These are phyloP conservation scores for Colletotrichum simmondsii DNA, from an alignment of 2,329 filamentous ascomycete species.

Conservation along the genomic window DNA sequence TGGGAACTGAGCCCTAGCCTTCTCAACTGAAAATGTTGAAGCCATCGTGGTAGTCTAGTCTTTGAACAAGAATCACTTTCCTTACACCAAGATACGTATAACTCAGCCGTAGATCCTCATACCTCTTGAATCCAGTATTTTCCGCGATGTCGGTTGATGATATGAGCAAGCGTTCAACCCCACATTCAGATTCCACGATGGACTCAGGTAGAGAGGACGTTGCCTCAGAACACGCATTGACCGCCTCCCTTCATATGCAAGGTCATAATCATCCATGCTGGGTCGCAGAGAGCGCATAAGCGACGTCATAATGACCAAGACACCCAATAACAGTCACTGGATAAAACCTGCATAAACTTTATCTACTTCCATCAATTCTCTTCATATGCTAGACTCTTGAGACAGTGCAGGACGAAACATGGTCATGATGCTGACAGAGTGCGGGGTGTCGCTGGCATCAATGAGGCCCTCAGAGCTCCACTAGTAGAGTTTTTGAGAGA, in stretches of 20 bases:
- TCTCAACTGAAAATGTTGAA: slow-evolving; percentile 46
- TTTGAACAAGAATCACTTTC: not conserved
- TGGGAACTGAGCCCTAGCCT: slow-evolving; percentile 72
- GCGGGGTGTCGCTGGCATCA: not conserved
- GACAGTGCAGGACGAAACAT: not conserved
- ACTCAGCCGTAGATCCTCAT: not conserved
- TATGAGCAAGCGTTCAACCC: too few species aligned
- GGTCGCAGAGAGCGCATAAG: not conserved
- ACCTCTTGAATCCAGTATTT: not conserved
- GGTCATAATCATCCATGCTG: not conserved
- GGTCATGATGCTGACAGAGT: not conserved
- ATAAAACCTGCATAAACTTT: not conserved
- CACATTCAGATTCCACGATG: not conserved
- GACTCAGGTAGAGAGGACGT: not conserved
- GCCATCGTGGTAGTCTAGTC: not conserved
- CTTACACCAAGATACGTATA: not conserved
- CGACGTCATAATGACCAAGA: not conserved
- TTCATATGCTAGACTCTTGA: not conserved
- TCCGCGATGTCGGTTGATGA: not conserved
- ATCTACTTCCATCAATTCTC: not conserved
- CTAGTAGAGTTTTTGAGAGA: too few species aligned
- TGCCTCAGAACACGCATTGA: not conserved
- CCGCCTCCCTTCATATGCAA: not conserved
- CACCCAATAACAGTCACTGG: not conserved
- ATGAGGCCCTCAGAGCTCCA: too few species aligned